phyloP scores from a whole-genome alignment of 805 yeast species.

The Ogataea philodendri region DNA sequence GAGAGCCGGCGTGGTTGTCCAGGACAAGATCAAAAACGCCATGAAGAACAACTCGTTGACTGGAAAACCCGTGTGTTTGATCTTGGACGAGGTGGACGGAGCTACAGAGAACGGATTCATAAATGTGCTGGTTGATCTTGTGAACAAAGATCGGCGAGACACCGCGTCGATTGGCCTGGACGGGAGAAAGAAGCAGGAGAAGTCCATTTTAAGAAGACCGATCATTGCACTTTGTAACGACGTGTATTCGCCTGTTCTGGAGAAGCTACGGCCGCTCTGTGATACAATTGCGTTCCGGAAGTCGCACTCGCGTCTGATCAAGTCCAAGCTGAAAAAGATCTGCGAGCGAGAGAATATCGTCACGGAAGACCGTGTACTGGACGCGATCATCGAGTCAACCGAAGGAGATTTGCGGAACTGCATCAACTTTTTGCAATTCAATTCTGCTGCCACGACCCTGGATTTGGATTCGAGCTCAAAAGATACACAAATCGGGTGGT shows the following conservation, averaged over 20 bases:
- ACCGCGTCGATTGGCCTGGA: constrained; percentile 33
- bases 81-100: constrained; percentile 90
- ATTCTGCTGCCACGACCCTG: constrained; percentile 13
- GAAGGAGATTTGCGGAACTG: constrained; percentile 87
- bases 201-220: constrained; percentile 62
- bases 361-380: constrained; percentile 49
- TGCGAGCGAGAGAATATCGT: constrained; percentile 54
- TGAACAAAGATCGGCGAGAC: constrained; percentile 57
- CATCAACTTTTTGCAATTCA: constrained; percentile 78
- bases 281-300: constrained; percentile 68
- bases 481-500: constrained; percentile 70
- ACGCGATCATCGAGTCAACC: constrained; percentile 64
- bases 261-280: constrained; percentile 66
- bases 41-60: constrained; percentile 62
- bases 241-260: constrained; percentile 70
- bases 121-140: constrained; percentile 53
- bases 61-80: constrained; percentile 74
- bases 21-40: constrained; percentile 58
- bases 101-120: constrained; percentile 65
- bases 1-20: constrained; percentile 53
- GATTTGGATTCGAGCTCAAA: constrained; percentile 38
- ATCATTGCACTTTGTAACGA: constrained; percentile 93
- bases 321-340: constrained; percentile 48
- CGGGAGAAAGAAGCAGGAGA: constrained; percentile 25
- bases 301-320: constrained; percentile 48